phyloP scores from a whole-genome alignment of 192 early-diverging fungal genomes.

The Podila epicladia region DNA sequence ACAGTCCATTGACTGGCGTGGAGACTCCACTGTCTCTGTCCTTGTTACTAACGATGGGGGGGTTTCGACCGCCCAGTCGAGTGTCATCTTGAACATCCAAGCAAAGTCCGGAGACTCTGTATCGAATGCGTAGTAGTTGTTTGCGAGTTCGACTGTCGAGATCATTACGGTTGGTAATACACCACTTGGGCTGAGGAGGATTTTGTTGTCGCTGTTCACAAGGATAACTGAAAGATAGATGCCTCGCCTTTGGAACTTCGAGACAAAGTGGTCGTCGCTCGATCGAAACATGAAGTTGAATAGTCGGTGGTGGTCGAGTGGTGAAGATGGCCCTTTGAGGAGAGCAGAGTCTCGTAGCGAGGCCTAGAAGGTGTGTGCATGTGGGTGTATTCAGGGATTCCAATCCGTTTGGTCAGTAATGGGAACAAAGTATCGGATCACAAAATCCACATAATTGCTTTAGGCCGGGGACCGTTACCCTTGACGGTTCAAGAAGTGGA shows the following conservation, averaged over 20 bases:
- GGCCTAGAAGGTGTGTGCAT: conserved; percentile 2
- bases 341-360: conserved; percentile 26
- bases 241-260: conserved; percentile 46
- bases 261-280: conserved; percentile 36
- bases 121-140: conserved; percentile 44
- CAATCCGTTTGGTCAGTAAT: neutral
- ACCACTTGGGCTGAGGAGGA: conserved; percentile 40
- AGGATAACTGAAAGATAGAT: conserved; percentile 54
- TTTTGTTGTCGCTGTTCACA: conserved; percentile 55
- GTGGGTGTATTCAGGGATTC: neutral
- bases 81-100: conserved; percentile 50
- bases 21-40: neutral
- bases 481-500: conserved; percentile 22
- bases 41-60: neutral
- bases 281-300: conserved; percentile 40
- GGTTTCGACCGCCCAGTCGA: conserved; percentile 34
- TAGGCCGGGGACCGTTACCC: neutral
- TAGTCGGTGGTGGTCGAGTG: conserved; percentile 35
- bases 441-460: too few relatives aligned
- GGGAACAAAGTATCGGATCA: neutral
- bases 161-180: conserved; percentile 34
- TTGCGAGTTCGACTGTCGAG: conserved; percentile 19
- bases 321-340: conserved; percentile 25
- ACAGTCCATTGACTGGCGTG: neutral
- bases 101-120: conserved; percentile 43